phyloP scores from a whole-genome alignment of 1,284 basidiomycete genomes.

The Violaceomyces palustris region DNA sequence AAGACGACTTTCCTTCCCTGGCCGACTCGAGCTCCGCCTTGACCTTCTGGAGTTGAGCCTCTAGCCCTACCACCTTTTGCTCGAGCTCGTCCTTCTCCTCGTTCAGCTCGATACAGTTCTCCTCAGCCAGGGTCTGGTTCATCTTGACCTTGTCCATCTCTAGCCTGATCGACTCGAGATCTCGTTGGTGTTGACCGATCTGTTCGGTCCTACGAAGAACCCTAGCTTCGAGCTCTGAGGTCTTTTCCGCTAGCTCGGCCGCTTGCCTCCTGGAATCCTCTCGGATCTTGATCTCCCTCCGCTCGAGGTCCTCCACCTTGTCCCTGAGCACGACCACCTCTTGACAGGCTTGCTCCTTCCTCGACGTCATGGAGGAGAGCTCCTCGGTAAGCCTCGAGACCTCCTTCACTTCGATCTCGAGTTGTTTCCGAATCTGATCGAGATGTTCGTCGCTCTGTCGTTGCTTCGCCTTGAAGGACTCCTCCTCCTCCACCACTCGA shows the following conservation, averaged over 20 bases:
- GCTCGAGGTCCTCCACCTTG: constrained; percentile 4
- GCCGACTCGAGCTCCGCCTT: background rate
- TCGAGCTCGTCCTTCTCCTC: constrained; percentile 4
- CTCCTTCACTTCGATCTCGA: background rate
- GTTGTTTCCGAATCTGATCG: background rate
- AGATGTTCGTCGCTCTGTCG: background rate
- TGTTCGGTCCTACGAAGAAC: constrained; percentile 26
- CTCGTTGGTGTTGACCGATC: constrained; percentile 22
- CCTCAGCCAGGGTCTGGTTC: constrained; percentile 18
- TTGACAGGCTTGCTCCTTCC: background rate
- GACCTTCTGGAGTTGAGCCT: background rate
- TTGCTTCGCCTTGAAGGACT: background rate
- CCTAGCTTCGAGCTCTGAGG: constrained; percentile 11
- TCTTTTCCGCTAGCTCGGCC: background rate
- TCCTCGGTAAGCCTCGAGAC: background rate
- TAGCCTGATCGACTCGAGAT: constrained; percentile 4
- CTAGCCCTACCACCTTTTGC: background rate
- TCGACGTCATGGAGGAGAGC: background rate
- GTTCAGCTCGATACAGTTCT: constrained; percentile 4
- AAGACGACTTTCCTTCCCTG: background rate
- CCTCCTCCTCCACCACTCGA: background rate
- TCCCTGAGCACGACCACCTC: background rate
- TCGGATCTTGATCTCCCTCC: too few species aligned
- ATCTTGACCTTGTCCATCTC: constrained; percentile 14
- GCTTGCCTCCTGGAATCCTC: background rate